Conservation (phyloP, 306 rosid species). For the Acmispon strigosus region DNA sequence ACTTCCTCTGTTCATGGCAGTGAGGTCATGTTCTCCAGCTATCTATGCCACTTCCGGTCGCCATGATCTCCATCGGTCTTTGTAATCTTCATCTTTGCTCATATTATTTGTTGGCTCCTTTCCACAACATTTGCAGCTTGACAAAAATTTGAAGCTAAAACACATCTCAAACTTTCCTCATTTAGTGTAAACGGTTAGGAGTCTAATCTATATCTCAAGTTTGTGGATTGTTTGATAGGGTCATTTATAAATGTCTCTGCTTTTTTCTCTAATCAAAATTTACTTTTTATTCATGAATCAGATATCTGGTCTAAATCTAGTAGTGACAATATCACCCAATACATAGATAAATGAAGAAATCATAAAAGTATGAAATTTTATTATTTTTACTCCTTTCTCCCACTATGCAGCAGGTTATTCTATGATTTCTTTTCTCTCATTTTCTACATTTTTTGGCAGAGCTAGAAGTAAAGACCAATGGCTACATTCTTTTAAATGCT, state of each 20-base stretch:
- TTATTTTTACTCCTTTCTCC: slow-evolving; percentile 18
- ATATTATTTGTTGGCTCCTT: too few relatives aligned
- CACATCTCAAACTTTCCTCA: too few relatives aligned
- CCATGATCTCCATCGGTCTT: too few relatives aligned
- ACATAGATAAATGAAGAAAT: slow-evolving; percentile 48
- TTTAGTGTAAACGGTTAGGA: too few relatives aligned
- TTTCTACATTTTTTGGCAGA: slow-evolving; percentile 34
- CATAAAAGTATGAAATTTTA: slow-evolving; percentile 50
- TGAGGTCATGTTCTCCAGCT: too few relatives aligned
- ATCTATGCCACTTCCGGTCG: too few relatives aligned
- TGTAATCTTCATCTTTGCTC: too few relatives aligned
- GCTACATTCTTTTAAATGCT: slow-evolving; percentile 85
- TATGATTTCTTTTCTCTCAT: slow-evolving; percentile 23
- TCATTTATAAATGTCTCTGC: not conserved
- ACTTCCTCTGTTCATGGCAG: too few relatives aligned
- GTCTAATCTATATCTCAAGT: slow-evolving; percentile 7
- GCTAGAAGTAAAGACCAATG: slow-evolving; percentile 63
- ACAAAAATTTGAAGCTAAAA: too few relatives aligned
- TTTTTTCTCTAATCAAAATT: slow-evolving; percentile 26
- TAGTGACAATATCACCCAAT: slow-evolving; percentile 68
- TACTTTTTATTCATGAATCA: slow-evolving; percentile 49
- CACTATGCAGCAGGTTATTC: slow-evolving; percentile 9
- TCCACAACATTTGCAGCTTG: too few relatives aligned
- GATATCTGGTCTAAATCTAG: slow-evolving; percentile 64
- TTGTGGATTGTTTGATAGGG: not conserved